Conservation (phyloP, 2,329 filamentous ascomycete species). For the Epichloe typhina region DNA sequence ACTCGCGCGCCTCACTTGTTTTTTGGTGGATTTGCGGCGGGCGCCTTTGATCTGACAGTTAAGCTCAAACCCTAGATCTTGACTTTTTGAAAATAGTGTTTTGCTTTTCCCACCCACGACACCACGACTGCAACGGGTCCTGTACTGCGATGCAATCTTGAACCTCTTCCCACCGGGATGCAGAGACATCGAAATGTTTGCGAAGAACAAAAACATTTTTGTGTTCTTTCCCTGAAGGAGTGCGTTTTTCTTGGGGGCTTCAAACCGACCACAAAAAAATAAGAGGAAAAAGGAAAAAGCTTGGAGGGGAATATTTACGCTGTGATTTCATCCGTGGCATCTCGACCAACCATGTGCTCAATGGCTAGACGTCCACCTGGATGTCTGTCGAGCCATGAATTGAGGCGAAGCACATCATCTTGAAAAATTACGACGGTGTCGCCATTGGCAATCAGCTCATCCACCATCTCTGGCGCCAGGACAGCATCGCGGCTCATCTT, state of each 20-base stretch:
- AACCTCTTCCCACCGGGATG: neutral
- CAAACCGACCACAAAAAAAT: neutral
- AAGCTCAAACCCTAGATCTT: neutral
- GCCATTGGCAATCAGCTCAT: conserved; percentile 40
- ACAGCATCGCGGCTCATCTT: conserved; percentile 29
- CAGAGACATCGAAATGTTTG: neutral
- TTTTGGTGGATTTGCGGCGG: neutral
- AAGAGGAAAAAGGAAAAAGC: too few species aligned
- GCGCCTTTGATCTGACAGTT: neutral
- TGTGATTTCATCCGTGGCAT: conserved; percentile 23
- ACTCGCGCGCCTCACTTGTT: neutral
- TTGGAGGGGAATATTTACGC: conserved; percentile 14
- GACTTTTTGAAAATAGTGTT: neutral
- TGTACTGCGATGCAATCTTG: neutral
- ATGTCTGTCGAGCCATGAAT: conserved; percentile 44
- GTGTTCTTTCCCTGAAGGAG: neutral
- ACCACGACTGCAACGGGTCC: neutral
- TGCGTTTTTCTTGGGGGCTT: neutral
- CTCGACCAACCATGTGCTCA: conserved; percentile 34
- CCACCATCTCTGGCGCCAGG: conserved; percentile 31
- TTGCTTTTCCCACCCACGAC: neutral
- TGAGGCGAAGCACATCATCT: conserved; percentile 39
- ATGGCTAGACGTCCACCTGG: conserved; percentile 47
- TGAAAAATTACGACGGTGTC: conserved; percentile 43
- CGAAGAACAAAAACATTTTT: neutral